These are phyloP conservation scores for Lindgomyces ingoldianus DNA, from an alignment of 495 filamentous ascomycete species.

Conservation along the genomic window DNA sequence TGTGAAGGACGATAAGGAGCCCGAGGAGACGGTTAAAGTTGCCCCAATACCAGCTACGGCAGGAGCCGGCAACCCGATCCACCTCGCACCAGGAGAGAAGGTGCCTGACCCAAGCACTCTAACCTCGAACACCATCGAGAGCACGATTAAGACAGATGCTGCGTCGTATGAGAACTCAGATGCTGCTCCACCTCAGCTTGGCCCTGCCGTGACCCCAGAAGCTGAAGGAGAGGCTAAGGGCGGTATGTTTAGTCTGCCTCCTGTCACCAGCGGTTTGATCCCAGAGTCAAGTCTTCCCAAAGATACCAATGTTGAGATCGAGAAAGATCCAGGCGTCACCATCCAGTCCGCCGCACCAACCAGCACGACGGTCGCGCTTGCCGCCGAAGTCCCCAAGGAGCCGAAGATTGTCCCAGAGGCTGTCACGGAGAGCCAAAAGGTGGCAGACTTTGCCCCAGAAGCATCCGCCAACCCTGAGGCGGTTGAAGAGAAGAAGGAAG, in stretches of 20 bases:
- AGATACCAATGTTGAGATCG: constrained; percentile 44
- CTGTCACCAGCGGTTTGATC: constrained; percentile 66
- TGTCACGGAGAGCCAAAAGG: constrained; percentile 30
- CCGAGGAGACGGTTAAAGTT: constrained; percentile 57
- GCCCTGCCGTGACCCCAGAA: constrained; percentile 51
- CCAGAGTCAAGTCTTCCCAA: constrained; percentile 87
- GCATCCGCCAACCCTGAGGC: constrained; percentile 28
- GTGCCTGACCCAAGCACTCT: constrained; percentile 65
- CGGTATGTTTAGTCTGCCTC: constrained; percentile 61
- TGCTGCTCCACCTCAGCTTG: constrained; percentile 48
- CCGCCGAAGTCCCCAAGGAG: constrained; percentile 70
- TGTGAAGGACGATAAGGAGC: constrained; percentile 65
- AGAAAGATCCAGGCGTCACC: constrained; percentile 54
- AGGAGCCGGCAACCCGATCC: constrained; percentile 77
- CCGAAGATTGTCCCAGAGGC: constrained; percentile 33
- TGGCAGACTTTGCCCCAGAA: constrained; percentile 25
- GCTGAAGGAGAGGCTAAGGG: constrained; percentile 51
- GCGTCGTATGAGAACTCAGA: constrained; percentile 76
- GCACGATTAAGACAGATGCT: constrained; percentile 72
- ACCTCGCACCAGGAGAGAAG: constrained; percentile 72
- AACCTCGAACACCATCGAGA: constrained; percentile 56
- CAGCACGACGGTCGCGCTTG: constrained; percentile 73
- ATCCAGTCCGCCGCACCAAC: constrained; percentile 69
- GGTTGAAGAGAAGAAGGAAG: constrained; percentile 35
- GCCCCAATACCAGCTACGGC: constrained; percentile 77